phyloP scores from a whole-genome alignment of 2,329 filamentous ascomycete species.

The Colletotrichum chrysophilum region DNA sequence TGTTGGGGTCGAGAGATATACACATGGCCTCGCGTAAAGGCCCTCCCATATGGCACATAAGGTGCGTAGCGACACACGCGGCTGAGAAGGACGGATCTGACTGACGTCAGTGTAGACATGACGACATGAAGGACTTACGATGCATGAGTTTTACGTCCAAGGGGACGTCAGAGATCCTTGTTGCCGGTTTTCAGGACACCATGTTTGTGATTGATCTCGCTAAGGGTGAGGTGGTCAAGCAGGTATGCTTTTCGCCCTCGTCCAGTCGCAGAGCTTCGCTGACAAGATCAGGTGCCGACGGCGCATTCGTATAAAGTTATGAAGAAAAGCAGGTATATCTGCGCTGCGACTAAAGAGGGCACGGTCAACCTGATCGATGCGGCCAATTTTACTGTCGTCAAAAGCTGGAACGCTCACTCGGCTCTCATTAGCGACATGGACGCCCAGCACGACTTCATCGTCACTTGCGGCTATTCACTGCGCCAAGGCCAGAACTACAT shows the following conservation, averaged over 20 bases:
- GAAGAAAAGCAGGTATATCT: constrained; percentile 90
- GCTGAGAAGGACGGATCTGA: not conserved
- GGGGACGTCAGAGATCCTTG: constrained; percentile 81
- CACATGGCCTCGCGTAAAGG: constrained; percentile 89
- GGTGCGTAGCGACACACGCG: constrained; percentile 49
- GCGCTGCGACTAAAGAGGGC: constrained; percentile 84
- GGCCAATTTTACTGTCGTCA: constrained; percentile 76
- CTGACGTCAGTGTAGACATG: constrained; percentile 50
- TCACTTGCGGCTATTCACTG: constrained; percentile 92
- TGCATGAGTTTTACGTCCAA: constrained; percentile 97
- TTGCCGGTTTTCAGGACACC: constrained; percentile 82
- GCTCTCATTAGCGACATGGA: constrained; percentile 96
- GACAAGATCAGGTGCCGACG: constrained; percentile 64
- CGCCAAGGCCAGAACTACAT: constrained; percentile 76
- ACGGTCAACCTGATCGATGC: constrained; percentile 87
- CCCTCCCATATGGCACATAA: constrained; percentile 86
- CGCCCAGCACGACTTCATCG: constrained; percentile 90
- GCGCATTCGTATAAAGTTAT: constrained; percentile 87
- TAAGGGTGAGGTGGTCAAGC: constrained; percentile 75
- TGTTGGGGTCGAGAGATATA: constrained; percentile 80
- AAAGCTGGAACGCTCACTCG: constrained; percentile 89
- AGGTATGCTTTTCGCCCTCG: constrained; percentile 44
- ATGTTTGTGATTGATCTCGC: constrained; percentile 80
- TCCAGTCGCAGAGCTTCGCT: constrained; percentile 25
- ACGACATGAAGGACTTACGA: constrained; percentile 83